Percentiles rank a stretch among this genome's conserved stretches.
Evolutionary conservation across 768 basidiomycete genomes (phyloP).

Genomic region (Suillus ampliporus): DNA sequence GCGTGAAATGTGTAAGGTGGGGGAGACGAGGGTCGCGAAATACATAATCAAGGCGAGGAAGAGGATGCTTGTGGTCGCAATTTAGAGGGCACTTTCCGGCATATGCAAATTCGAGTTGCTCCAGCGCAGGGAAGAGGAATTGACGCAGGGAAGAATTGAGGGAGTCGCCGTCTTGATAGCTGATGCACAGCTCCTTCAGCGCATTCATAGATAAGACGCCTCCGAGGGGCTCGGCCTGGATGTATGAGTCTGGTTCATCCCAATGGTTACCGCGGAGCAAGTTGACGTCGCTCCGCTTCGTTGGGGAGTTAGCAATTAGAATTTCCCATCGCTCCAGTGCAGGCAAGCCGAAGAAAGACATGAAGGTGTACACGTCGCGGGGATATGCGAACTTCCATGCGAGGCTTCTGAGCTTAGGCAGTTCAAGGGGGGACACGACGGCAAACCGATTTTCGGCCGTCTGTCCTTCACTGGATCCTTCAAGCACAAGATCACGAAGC

Average conservation of each 20-base stretch:
- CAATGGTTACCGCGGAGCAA: slow-evolving; percentile 38
- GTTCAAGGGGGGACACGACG: slow-evolving; percentile 34
- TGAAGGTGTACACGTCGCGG: slow-evolving; percentile 47
- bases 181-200: slow-evolving; percentile 50
- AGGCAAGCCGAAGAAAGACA: slow-evolving; percentile 48
- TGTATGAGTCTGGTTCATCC: slow-evolving; percentile 34
- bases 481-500: slow-evolving; percentile 39
- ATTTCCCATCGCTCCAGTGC: slow-evolving; percentile 50
- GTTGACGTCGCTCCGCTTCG: slow-evolving; percentile 32
- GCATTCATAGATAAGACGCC: slow-evolving; percentile 31
- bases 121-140: slow-evolving; percentile 50
- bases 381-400: slow-evolving; percentile 54
- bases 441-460: slow-evolving; percentile 9
- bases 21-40: slow-evolving; percentile 63
- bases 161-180: slow-evolving; percentile 47
- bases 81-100: slow-evolving; percentile 31
- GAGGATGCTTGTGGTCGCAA: slow-evolving; percentile 24
- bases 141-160: slow-evolving; percentile 46
- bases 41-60: slow-evolving; percentile 56
- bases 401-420: slow-evolving; percentile 47
- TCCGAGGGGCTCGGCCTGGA: slow-evolving; percentile 33
- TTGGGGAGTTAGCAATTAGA: slow-evolving; percentile 42
- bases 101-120: slow-evolving; percentile 51
- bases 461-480: slow-evolving; percentile 19
- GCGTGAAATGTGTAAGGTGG: slow-evolving; percentile 53